Base-by-base conservation (phyloP, 805 yeast species). In the Candida maris region DNA sequence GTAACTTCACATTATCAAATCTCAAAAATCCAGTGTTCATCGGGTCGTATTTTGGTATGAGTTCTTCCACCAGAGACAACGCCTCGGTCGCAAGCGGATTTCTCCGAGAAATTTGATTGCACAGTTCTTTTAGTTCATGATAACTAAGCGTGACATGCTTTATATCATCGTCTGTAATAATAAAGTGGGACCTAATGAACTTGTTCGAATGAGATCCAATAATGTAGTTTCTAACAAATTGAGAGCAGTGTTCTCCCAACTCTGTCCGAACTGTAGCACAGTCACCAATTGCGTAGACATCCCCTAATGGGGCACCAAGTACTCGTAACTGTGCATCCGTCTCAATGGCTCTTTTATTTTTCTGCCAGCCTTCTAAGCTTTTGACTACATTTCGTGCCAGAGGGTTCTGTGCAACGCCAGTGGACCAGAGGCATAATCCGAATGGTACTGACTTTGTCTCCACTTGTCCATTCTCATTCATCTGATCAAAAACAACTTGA, bases 341-440 rank as follows among this genome's bases (percentile, higher is more conserved):
- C 54, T 81, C 87, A 32, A 81, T 73, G n/a, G 87, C 88, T 47
- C 83, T 73, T 49, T 67, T 71, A 54, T 81, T 81, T 45, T 64
- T 65, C 59, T 81, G 87, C 20, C 61, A 53, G 1, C 59, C 65
- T 10, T 62, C 54, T 24, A 81, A 61, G n/a, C 66, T 57, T 15
- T 65, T 59, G 30, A 73, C 80, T 29, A 81, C 66, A 25, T 68
- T 69, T 52, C 70, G 69, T 6, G 85, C 79, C 33, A 81, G 54
- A 12, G 81, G 82, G 42, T 77, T 72, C 48, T 76, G 80, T 5
- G 83, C 76, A 26, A 81, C 84, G 42, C 88, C 88, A 1, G 88
- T 81, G 1, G 86, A 79, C 88, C 88, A 81, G 30, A 81, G 55
- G 54, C 86, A 79, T 24, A 81, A 56, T 9, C 88, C 88, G 42